phyloP scores from a whole-genome alignment of 2,329 filamentous ascomycete species.

The Aspergillus novoparasiticus region DNA sequence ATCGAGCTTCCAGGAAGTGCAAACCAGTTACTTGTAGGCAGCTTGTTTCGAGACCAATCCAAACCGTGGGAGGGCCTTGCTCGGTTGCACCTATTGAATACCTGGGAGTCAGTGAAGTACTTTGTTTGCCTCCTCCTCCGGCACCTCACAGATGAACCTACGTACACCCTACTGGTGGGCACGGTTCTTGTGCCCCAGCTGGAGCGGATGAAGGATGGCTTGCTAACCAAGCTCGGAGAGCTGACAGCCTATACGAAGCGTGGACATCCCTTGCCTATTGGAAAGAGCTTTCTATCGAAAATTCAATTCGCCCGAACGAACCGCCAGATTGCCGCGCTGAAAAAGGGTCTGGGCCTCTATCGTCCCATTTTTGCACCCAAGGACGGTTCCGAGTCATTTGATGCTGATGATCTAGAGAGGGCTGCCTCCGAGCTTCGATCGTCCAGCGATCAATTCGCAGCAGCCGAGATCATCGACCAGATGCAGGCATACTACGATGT shows the following conservation, averaged over 20 bases:
- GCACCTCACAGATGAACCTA: conserved; percentile 27
- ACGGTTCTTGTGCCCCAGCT: conserved; percentile 26
- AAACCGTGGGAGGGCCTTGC: conserved; percentile 38
- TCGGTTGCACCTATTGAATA: conserved; percentile 23
- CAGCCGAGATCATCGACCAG: conserved; percentile 47
- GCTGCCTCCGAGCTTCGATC: not conserved
- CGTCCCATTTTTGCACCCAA: not conserved
- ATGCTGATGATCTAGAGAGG: not conserved
- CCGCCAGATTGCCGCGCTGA: conserved; percentile 12
- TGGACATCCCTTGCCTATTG: conserved; percentile 28
- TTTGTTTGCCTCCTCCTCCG: conserved; percentile 29
- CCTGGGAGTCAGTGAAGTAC: conserved; percentile 24
- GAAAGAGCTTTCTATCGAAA: conserved; percentile 14
- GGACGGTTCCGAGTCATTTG: not conserved
- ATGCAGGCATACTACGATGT: conserved; percentile 38
- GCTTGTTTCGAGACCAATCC: conserved; percentile 38
- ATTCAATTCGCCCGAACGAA: conserved; percentile 12
- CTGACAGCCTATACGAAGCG: conserved; percentile 23
- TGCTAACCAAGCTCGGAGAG: conserved; percentile 28
- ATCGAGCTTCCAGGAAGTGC: conserved; percentile 39
- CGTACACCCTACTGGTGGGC: conserved; percentile 19
- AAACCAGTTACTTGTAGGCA: conserved; percentile 36
- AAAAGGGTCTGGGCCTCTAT: not conserved
- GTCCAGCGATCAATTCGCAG: conserved; percentile 37
- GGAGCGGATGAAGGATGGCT: conserved; percentile 18